phyloP scores from a whole-genome alignment of 306 rosid genomes.

The Cyclanthera cordifolia region DNA sequence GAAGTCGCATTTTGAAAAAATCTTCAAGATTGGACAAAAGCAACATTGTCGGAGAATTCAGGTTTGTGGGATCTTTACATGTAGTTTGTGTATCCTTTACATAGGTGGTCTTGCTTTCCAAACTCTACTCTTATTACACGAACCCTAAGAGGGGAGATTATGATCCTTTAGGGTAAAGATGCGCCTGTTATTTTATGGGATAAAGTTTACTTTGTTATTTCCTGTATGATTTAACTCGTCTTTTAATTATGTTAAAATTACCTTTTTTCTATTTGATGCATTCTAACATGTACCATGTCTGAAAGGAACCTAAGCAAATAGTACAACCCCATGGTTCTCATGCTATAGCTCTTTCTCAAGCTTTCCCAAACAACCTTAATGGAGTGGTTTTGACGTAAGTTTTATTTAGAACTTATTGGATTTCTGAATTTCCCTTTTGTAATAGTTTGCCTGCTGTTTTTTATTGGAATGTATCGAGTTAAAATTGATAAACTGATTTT shows the following conservation, averaged over 20 bases:
- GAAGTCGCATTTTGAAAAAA: conserved; percentile 87
- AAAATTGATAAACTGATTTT: not conserved
- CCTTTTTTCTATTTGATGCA: conserved; percentile 6
- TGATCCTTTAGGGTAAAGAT: not conserved
- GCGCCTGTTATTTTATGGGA: not conserved
- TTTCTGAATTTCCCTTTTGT: not conserved
- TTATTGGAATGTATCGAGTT: not conserved
- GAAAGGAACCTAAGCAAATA: conserved; percentile 55
- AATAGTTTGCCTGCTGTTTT: not conserved
- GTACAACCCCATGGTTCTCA: conserved; percentile 66
- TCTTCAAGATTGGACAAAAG: conserved; percentile 84
- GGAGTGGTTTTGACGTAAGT: conserved; percentile 81
- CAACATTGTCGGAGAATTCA: conserved; percentile 59
- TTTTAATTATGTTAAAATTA: not conserved
- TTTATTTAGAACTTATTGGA: conserved; percentile 4
- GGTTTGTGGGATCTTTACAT: conserved; percentile 36
- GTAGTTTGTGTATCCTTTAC: not conserved
- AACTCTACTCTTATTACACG: not conserved
- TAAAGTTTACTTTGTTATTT: not conserved
- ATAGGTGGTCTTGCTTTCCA: not conserved
- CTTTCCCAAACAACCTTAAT: conserved; percentile 56
- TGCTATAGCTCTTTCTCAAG: conserved; percentile 46
- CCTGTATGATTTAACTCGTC: not conserved
- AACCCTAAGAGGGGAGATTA: not conserved
- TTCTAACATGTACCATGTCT: conserved; percentile 19